A percentile compares a stretch with the other conserved stretches of the same genome.
Evolutionary conservation across 2,329 filamentous ascomycete genomes (phyloP).

Genomic region (Hyphodiscus sp.): DNA sequence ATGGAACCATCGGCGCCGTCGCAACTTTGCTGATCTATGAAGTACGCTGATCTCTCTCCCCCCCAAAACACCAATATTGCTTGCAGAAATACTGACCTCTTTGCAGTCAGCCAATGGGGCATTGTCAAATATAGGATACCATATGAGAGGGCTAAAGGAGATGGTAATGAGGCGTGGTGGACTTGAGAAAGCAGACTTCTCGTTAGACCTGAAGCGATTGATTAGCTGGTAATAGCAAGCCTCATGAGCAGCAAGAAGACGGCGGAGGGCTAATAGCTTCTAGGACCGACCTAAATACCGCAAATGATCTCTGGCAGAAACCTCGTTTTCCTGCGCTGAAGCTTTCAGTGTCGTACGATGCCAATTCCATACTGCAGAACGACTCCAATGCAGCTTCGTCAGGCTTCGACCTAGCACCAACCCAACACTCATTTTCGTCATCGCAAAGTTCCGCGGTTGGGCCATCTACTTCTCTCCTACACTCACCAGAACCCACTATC

Average conservation of each 20-base stretch:
- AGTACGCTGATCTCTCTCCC: neutral
- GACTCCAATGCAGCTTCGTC: neutral
- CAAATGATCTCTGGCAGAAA: neutral
- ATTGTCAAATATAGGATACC: neutral
- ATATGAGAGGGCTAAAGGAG: neutral
- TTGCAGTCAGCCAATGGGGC: neutral
- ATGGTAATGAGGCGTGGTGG: neutral
- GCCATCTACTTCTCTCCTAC: neutral
- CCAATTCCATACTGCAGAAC: neutral
- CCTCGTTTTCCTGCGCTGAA: neutral
- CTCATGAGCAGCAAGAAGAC: neutral
- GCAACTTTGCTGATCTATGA: neutral
- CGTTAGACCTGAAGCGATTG: neutral
- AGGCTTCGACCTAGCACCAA: neutral
- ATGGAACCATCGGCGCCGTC: neutral
- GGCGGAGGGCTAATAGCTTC: neutral
- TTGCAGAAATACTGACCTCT: neutral
- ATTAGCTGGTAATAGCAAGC: neutral
- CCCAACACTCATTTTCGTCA: neutral
- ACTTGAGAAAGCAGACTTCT: neutral
- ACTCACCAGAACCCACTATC: neutral
- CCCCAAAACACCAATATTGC: neutral
- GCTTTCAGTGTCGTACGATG: neutral
- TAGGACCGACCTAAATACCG: neutral
- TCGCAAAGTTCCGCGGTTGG: neutral